Percentiles rank a stretch among this genome's conserved stretches.
phyloP scores from a whole-genome alignment of 2,329 filamentous ascomycete species.

The Pochonia chlamydosporia region DNA sequence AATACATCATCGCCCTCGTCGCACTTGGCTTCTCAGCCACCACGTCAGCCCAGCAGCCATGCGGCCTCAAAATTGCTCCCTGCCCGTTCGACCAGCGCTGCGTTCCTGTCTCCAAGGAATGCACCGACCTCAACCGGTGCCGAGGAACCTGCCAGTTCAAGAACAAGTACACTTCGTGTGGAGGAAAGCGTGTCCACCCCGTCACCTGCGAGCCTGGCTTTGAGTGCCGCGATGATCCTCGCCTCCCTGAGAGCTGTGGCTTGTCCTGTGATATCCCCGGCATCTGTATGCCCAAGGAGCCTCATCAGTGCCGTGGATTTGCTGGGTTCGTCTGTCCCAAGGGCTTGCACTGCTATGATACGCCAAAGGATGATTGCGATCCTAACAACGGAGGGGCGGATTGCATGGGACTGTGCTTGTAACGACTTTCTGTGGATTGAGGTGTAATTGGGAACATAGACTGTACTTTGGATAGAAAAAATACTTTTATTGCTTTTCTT shows the following conservation, averaged over 20 bases:
- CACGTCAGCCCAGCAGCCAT: constrained; percentile 10
- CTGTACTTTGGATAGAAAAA: too few species aligned
- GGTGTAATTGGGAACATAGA: not conserved
- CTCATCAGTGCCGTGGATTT: constrained; percentile 20
- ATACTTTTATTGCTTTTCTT: too few species aligned
- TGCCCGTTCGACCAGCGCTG: constrained; percentile 21
- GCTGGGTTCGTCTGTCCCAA: constrained; percentile 18
- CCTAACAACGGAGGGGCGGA: constrained; percentile 21
- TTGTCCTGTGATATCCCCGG: constrained; percentile 29
- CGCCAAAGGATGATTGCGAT: constrained; percentile 20
- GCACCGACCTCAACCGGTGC: constrained; percentile 22
- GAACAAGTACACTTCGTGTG: constrained; percentile 26
- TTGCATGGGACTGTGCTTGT: constrained; percentile 26
- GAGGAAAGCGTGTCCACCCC: constrained; percentile 21
- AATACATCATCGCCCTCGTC: constrained; percentile 13
- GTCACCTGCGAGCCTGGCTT: constrained; percentile 17
- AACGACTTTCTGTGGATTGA: not conserved
- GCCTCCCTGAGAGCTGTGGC: constrained; percentile 22
- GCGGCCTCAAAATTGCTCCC: constrained; percentile 23
- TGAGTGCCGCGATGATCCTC: constrained; percentile 28
- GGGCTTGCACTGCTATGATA: constrained; percentile 23
- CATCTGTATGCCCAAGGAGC: constrained; percentile 23
- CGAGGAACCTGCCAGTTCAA: constrained; percentile 21
- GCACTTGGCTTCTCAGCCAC: constrained; percentile 14
- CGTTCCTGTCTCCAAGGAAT: constrained; percentile 15